Conservation (phyloP, 345 rosid genomes). For the Citropsis articulata region DNA sequence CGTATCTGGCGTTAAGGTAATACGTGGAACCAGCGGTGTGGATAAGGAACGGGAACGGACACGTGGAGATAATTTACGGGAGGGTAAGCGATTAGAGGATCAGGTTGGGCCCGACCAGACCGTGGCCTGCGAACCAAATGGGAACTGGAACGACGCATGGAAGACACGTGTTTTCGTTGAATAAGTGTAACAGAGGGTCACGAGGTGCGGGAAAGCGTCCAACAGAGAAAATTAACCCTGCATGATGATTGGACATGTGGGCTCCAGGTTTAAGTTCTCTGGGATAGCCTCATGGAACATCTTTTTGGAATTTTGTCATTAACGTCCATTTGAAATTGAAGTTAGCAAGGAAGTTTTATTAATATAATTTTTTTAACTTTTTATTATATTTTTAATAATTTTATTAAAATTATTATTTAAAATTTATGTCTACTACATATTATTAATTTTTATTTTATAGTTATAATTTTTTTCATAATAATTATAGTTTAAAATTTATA, state of each 20-base stretch:
- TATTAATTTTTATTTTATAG: too few relatives aligned
- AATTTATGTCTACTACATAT: too few relatives aligned
- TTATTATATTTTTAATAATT: too few relatives aligned
- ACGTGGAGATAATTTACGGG: constrained; percentile 8
- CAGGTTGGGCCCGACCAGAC: not conserved
- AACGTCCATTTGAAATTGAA: too few relatives aligned
- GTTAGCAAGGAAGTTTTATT: too few relatives aligned
- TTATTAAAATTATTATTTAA: too few relatives aligned
- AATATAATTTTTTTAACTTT: too few relatives aligned
- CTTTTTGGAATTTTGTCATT: too few relatives aligned
- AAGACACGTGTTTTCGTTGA: not conserved
- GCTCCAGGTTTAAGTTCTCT: too few relatives aligned
- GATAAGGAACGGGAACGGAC: not conserved
- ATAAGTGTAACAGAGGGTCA: not conserved
- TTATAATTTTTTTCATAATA: too few relatives aligned
- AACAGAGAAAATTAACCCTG: not conserved
- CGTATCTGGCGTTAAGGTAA: not conserved
- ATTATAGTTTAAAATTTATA: too few relatives aligned
- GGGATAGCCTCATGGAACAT: too few relatives aligned
- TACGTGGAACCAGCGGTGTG: constrained; percentile 9
- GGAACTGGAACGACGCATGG: not conserved
- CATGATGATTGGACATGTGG: not conserved
- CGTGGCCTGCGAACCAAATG: not conserved
- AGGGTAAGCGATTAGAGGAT: not conserved
- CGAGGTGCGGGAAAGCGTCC: not conserved